Evolutionary conservation across 441 rosid genomes (phyloP).

Genomic region (Populus trichocarpa): DNA sequence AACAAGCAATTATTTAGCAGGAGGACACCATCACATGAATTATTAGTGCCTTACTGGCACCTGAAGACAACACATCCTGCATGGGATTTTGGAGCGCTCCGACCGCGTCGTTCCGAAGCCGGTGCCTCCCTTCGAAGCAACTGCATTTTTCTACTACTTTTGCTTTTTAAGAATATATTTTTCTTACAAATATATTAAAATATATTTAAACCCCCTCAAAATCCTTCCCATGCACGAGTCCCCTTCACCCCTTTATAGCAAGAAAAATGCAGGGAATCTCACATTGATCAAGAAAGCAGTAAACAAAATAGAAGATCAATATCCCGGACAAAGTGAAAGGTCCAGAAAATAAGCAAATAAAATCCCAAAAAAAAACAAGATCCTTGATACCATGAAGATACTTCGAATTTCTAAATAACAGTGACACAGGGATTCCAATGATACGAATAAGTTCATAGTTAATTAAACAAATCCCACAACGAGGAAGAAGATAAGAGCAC

Average conservation of each 20-base stretch:
- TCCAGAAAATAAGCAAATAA: background rate
- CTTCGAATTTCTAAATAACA: background rate
- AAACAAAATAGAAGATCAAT: background rate
- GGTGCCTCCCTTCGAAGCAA: background rate
- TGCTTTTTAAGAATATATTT: too few relatives aligned
- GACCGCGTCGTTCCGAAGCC: background rate
- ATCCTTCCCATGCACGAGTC: too few relatives aligned
- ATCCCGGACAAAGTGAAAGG: background rate
- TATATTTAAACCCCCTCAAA: too few relatives aligned
- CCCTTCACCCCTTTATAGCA: too few relatives aligned
- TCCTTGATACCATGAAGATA: background rate
- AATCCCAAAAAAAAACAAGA: background rate
- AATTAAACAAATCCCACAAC: background rate
- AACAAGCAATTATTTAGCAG: too few relatives aligned
- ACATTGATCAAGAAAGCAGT: background rate
- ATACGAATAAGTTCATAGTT: background rate
- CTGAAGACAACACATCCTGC: too few relatives aligned
- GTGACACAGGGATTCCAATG: background rate
- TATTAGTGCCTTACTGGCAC: too few relatives aligned
- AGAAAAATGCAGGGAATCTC: background rate
- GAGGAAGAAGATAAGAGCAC: constrained; percentile 2
- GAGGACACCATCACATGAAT: too few relatives aligned
- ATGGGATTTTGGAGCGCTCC: too few relatives aligned
- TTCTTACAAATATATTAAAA: too few relatives aligned
- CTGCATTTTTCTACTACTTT: background rate